Evolutionary conservation across 768 basidiomycete genomes (phyloP), one percentile per base, ranked within the genome.

Genomic region (Mrakia frigida): DNA sequence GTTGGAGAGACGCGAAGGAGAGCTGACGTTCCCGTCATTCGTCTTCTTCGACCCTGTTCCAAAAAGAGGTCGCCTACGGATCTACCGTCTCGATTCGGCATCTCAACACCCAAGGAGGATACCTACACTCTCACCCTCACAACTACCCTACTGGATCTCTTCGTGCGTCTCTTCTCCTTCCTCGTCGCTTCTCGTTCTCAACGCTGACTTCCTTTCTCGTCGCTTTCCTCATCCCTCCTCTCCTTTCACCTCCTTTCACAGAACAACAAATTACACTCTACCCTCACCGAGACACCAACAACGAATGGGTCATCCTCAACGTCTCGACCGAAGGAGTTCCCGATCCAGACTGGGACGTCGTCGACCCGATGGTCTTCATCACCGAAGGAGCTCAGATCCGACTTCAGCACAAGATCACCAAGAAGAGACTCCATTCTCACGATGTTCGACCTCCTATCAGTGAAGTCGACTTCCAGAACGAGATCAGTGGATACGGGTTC

Each of bases 191-290:
- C 39, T 60, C 72, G 60, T 13, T 28, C 37, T 14, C 50, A n/a
- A n/a, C 10, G 35, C 53, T 61, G 41, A 70, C 76, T 35, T 39
- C 33, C 6, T 56, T 82, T n/a, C n/a, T n/a, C n/a, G n/a, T n/a
- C n/a, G n/a, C n/a, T n/a, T n/a, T n/a, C n/a, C n/a, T n/a, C n/a
- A n/a, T n/a, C 81, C 13, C 46, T 60, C 76, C 43, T 78, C 73
- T 14, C 18, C 46, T 52, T 39, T 18, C 75, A 70, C 56, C 35
- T 52, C 5, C 2, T n/a, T 23, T 18, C 77, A 25, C 82, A 98
- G 95, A 99, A 82, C 97, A 99, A 88, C 97, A 99, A 85, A 87
- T 99, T 78, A 98, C 97, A 0, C 89, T 99, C n/a, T 99, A 99
- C 82, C 97, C 97, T 2, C 97, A 99, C 83, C 88, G 91, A n/a